Evolutionary conservation across 192 early-diverging fungal species (phyloP).

Genomic region (Diversispora epigaea): DNA sequence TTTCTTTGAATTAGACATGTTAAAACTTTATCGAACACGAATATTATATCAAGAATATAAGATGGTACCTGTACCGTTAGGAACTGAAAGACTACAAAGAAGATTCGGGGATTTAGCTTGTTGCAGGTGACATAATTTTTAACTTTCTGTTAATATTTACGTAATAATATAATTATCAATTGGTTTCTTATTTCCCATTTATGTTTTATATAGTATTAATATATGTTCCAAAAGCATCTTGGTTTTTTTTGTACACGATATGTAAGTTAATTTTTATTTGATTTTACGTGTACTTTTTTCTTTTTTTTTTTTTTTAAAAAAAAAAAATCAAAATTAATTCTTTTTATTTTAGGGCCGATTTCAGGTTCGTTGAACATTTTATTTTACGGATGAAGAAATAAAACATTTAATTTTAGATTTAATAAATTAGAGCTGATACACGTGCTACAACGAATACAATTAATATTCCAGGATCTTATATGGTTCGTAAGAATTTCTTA

Average conservation of each 20-base stretch:
- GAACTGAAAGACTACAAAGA: constrained; percentile 30
- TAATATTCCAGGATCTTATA: constrained; percentile 24
- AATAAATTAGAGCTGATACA: constrained; percentile 25
- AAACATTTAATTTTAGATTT: background rate
- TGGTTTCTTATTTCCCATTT: no score
- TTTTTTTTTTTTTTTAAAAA: background rate
- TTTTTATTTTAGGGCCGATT: constrained; percentile 30
- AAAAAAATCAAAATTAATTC: background rate
- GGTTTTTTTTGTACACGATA: constrained; percentile 45
- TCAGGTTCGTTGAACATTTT: background rate
- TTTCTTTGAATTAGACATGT: background rate
- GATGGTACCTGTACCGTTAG: constrained; percentile 32
- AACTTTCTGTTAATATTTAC: background rate
- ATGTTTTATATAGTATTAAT: constrained; percentile 32
- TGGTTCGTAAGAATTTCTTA: background rate
- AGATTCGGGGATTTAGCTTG: constrained; percentile 38
- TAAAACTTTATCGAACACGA: constrained; percentile 21
- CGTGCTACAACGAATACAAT: constrained; percentile 19
- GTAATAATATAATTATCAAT: background rate
- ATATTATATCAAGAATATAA: background rate
- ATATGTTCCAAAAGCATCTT: constrained; percentile 34
- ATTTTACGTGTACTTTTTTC: background rate
- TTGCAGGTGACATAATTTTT: constrained; percentile 37
- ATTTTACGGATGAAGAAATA: background rate
- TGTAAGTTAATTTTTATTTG: constrained; percentile 36